These are phyloP conservation scores for Trichophyton benhamiae DNA, from an alignment of 2,329 filamentous ascomycete genomes.

Conservation along the genomic window DNA sequence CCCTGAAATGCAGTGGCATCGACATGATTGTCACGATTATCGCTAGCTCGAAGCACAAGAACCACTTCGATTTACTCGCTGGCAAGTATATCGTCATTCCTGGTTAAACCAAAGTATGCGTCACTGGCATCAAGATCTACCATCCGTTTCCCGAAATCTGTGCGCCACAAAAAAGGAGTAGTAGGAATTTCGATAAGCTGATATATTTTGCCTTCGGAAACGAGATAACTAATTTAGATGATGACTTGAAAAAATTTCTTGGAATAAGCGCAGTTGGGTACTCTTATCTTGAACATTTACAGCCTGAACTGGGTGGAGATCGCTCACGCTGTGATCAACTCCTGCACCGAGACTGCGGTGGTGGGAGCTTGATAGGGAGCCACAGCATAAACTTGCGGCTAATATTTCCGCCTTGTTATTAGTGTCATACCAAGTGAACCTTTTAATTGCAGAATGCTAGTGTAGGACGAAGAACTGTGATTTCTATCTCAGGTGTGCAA, in stretches of 20 bases:
- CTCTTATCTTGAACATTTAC: background rate
- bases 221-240: background rate
- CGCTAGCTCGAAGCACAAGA: background rate
- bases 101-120: background rate
- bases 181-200: too few species aligned
- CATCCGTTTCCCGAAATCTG: too few species aligned
- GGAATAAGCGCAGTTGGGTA: background rate
- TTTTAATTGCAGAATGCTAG: background rate
- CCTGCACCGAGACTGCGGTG: background rate
- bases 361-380: background rate
- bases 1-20: background rate
- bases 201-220: too few species aligned
- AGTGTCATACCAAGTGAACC: background rate
- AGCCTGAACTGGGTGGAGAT: background rate
- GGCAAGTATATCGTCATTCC: background rate
- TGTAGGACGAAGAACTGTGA: too few species aligned
- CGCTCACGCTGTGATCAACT: background rate
- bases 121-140: background rate
- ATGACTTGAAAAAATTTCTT: background rate
- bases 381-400: background rate
- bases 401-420: background rate
- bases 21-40: background rate
- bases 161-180: too few species aligned
- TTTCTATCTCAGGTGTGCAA: too few species aligned
- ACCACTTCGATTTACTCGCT: background rate